phyloP scores from a whole-genome alignment of 495 filamentous ascomycete genomes.

The Pseudevernia furfuracea region DNA sequence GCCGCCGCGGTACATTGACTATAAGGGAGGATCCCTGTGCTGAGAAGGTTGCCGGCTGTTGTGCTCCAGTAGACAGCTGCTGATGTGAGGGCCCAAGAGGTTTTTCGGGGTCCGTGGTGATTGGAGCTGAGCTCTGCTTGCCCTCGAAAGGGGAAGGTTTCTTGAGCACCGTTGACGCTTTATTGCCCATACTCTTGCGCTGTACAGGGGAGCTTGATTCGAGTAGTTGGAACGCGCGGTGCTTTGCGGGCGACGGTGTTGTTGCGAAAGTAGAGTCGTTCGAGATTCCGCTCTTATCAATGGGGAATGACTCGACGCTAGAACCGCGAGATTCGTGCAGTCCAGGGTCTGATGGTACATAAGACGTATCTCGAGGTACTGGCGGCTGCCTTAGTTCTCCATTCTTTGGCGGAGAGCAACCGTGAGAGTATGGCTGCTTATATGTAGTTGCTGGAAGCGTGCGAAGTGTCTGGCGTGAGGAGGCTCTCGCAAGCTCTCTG shows the following conservation, averaged over 20 bases:
- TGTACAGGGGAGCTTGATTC: not conserved
- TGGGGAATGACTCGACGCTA: constrained; percentile 16
- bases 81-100: not conserved
- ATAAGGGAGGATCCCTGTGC: not conserved
- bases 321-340: constrained; percentile 15
- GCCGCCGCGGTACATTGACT: constrained; percentile 17
- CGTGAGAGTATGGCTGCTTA: constrained; percentile 4
- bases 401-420: constrained; percentile 3
- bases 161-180: constrained; percentile 10
- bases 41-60: constrained; percentile 3
- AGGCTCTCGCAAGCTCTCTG: constrained; percentile 15
- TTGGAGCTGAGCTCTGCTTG: constrained; percentile 9
- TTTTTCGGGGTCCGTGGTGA: constrained; percentile 1
- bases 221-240: constrained; percentile 1
- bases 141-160: constrained; percentile 11
- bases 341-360: not conserved
- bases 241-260: constrained; percentile 16
- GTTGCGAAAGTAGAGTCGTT: constrained; percentile 17
- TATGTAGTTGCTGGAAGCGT: not conserved
- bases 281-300: constrained; percentile 17
- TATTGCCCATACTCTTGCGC: constrained; percentile 18
- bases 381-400: not conserved
- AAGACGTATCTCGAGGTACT: not conserved
- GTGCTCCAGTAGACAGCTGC: not conserved
- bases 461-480: constrained; percentile 7